Conservation (phyloP, 371 early-diverging fungal genomes). For the Rozella allomycis region DNA sequence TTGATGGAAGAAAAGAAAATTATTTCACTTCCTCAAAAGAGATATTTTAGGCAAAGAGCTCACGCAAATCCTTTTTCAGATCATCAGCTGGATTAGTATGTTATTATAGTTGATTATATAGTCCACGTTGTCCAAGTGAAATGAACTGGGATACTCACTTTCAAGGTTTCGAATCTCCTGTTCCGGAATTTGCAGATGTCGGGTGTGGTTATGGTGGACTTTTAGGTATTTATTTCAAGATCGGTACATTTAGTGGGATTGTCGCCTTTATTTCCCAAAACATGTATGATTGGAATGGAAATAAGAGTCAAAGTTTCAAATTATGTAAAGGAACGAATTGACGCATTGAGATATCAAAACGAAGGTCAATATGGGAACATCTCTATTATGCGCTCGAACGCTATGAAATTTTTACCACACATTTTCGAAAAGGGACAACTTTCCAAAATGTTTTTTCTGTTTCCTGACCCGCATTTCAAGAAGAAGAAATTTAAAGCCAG, state of each 20-base stretch:
- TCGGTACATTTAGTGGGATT: conserved; percentile 39
- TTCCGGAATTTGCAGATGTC: conserved; percentile 84
- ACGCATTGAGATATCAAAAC: conserved; percentile 59
- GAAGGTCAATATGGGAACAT: conserved; percentile 72
- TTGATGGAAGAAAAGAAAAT: not conserved
- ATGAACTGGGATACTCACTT: conserved; percentile 81
- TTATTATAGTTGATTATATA: conserved; percentile 5
- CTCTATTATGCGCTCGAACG: conserved; percentile 90
- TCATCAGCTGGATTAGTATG: conserved; percentile 73
- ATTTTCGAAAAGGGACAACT: conserved; percentile 87
- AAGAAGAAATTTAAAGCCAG: conserved; percentile 97
- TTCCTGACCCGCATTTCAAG: conserved; percentile 99
- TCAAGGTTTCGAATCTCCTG: conserved; percentile 38
- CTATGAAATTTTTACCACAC: conserved; percentile 96
- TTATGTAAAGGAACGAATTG: conserved; percentile 74
- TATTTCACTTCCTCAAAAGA: conserved; percentile 37
- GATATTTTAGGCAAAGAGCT: conserved; percentile 83
- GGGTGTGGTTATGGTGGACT: conserved; percentile 99
- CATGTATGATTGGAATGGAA: conserved; percentile 94
- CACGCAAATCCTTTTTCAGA: conserved; percentile 96
- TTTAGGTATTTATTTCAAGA: conserved; percentile 3
- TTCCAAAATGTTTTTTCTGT: conserved; percentile 91
- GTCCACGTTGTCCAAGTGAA: conserved; percentile 57
- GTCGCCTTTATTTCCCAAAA: conserved; percentile 70
- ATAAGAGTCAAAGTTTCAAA: conserved; percentile 90